These are phyloP conservation scores for Mycena amicta DNA, from an alignment of 768 basidiomycete genomes.

Conservation along the genomic window DNA sequence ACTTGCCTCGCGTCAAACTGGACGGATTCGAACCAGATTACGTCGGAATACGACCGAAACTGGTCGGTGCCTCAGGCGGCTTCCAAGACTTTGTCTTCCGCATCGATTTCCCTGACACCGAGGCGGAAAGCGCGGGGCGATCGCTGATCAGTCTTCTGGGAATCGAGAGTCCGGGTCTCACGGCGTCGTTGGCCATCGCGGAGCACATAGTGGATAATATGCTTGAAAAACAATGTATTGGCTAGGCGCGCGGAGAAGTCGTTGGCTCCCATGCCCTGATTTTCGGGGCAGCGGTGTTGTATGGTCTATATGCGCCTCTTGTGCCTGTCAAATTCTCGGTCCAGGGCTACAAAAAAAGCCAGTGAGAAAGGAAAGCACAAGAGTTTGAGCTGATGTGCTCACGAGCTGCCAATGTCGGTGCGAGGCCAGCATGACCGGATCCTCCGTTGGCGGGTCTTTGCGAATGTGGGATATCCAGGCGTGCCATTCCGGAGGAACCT, in stretches of 20 bases:
- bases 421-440: slow-evolving; percentile 66
- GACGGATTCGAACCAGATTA: slow-evolving; percentile 80
- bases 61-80: slow-evolving; percentile 69
- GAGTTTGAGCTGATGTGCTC: slow-evolving; percentile 30
- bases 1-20: slow-evolving; percentile 64
- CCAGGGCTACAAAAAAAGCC: slow-evolving; percentile 58
- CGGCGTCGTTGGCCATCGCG: slow-evolving; percentile 83
- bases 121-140: slow-evolving; percentile 30
- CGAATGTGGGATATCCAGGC: slow-evolving; percentile 94
- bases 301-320: slow-evolving; percentile 84
- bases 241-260: slow-evolving; percentile 47
- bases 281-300: slow-evolving; percentile 87
- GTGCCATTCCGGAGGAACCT: slow-evolving; percentile 97
- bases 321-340: slow-evolving; percentile 92
- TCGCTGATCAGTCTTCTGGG: slow-evolving; percentile 84
- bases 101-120: slow-evolving; percentile 54
- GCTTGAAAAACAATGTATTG: slow-evolving; percentile 28
- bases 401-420: slow-evolving; percentile 86
- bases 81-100: slow-evolving; percentile 87
- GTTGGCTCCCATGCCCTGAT: slow-evolving; percentile 84
- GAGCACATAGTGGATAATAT: slow-evolving; percentile 75
- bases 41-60: slow-evolving; percentile 84
- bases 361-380: background rate
- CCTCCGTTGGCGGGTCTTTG: slow-evolving; percentile 75
- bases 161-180: slow-evolving; percentile 92